Evolutionary conservation across 805 yeast species (phyloP), one percentile per base, ranked within the genome.

Genomic region (Blastobotrys robertii): DNA sequence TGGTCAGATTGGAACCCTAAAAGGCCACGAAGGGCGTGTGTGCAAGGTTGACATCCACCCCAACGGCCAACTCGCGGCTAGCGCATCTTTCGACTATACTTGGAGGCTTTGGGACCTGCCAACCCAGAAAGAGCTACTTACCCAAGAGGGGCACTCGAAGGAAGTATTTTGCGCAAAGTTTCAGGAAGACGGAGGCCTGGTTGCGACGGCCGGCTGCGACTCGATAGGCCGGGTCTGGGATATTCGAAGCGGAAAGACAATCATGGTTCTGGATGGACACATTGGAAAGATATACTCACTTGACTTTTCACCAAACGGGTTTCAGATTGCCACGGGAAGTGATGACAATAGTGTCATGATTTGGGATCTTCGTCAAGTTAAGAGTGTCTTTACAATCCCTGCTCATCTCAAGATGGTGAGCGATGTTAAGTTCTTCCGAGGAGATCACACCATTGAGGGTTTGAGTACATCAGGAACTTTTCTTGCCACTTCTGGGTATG

Each of bases 51-150:
- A 72, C 30, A 74, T 77, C 48, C 94, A 87, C 59, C 94, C 94
- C 1, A 51, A 64, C 3, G 77, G 78, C 1, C 50, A 60, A 2
- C 74, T 58, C 50, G 48, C 82, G 1, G 83, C 79, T 0, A 72
- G 84, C 8, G 81, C 94, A 0, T 87, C 96, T 0, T 80, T 72
- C 54, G 97, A 90, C 60, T 70, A 69, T 50, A 84, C 95, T 0
- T 90, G 96, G 96, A 73, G 85, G 47, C 58, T 85, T 2, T 88
- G 95, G 95, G 96, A 90, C 59, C 50, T 77, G 0, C 62, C 64
- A 9, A 72, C 67, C 3, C 59, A 61, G 11, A 56, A 56, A 28
- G 77, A 77, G 42, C 54, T 90, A 5, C 64, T 74, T 34, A 67
- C 74, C 45, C 97, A 90, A 58, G 95, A 85, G 56, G 96, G 97